Conservation (phyloP, 306 rosid genomes). For the Prunus salicina region DNA sequence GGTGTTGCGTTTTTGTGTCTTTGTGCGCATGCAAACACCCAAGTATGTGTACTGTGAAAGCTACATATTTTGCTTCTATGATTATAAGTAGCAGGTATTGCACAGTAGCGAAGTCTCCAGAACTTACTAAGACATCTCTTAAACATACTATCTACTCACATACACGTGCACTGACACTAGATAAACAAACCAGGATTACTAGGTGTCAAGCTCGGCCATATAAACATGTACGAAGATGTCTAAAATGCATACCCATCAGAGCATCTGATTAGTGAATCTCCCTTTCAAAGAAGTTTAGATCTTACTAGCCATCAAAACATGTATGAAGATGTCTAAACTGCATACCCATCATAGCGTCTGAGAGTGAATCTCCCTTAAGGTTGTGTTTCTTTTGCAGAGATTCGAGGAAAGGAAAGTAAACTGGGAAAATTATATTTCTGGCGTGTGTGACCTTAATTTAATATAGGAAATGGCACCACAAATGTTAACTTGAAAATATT, state of each 20-base stretch:
- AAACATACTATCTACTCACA: background rate
- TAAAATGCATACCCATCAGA: background rate
- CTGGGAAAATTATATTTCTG: background rate
- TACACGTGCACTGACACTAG: background rate
- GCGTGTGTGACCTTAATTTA: background rate
- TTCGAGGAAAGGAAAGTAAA: background rate
- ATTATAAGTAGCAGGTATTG: background rate
- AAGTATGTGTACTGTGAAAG: background rate
- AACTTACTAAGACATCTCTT: background rate
- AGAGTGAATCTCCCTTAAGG: background rate
- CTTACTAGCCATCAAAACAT: background rate
- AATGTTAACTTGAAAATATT: background rate
- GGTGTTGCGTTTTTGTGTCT: background rate
- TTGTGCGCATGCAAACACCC: background rate
- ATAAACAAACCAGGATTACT: background rate
- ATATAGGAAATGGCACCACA: constrained; percentile 1
- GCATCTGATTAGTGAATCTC: background rate
- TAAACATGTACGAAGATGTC: background rate
- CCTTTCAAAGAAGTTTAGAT: background rate
- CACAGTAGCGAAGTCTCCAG: background rate
- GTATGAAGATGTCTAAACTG: background rate
- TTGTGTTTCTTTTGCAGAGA: background rate
- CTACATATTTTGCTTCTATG: background rate
- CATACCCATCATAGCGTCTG: background rate
- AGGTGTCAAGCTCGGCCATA: background rate